Evolutionary conservation across 2,329 filamentous ascomycete species (phyloP).

Genomic region (Lithohypha guttulata): DNA sequence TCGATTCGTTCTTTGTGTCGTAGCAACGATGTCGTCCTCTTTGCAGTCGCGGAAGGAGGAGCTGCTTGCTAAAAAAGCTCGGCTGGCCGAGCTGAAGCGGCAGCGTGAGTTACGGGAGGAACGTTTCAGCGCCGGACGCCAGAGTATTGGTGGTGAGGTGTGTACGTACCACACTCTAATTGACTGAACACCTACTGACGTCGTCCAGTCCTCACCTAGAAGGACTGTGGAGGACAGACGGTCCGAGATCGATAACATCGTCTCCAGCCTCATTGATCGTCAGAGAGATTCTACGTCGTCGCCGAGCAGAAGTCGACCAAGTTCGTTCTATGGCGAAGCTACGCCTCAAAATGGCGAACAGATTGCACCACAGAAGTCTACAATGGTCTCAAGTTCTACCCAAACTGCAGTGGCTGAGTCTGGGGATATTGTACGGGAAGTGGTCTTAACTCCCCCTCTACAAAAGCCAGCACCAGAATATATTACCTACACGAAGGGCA

Average conservation of each 20-base stretch:
- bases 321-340: constrained; percentile 72
- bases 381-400: constrained; percentile 40
- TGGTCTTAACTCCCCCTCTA: constrained; percentile 21
- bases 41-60: constrained; percentile 68
- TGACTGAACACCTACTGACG: constrained; percentile 7
- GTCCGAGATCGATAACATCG: constrained; percentile 53
- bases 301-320: constrained; percentile 57
- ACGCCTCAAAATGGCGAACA: constrained; percentile 56
- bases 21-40: constrained; percentile 35
- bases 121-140: constrained; percentile 59
- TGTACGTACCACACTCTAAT: constrained; percentile 18
- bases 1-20: no score
- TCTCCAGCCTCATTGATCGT: constrained; percentile 73
- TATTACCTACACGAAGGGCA: constrained; percentile 92
- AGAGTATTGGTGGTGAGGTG: constrained; percentile 66
- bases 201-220: constrained; percentile 15
- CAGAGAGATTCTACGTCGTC: constrained; percentile 29
- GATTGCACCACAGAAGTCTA: constrained; percentile 28
- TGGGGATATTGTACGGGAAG: not conserved
- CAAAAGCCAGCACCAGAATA: constrained; percentile 50
- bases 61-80: constrained; percentile 91
- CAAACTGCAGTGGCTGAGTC: constrained; percentile 62
- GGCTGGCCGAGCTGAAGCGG: constrained; percentile 89
- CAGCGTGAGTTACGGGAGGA: constrained; percentile 75
- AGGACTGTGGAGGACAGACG: constrained; percentile 18